Evolutionary conservation across 2,329 filamentous ascomycete genomes (phyloP), one percentile per base, ranked within the genome.

Genomic region (Aureobasidium leucospermi): DNA sequence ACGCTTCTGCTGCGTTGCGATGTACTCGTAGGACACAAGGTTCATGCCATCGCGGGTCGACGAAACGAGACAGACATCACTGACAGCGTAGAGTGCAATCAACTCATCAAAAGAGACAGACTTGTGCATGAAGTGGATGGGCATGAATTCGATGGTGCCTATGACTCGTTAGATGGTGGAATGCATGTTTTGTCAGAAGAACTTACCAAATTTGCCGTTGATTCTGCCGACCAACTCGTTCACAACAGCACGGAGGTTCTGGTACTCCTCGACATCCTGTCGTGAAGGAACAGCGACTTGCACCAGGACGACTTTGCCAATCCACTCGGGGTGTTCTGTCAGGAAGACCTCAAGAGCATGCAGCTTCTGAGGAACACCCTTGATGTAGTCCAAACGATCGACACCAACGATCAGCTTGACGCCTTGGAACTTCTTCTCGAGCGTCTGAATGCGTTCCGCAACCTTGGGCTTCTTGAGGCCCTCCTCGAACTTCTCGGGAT

Each of bases 41-140:
- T 99, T 99, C 94, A 99, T 99, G 69, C 94, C 94, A 71, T 99
- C 94, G 52, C 94, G 88, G n/a, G 90, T 97, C 2, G 89, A 96
- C 8, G 89, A 95, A 39, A 96, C 93, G 13, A 97, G 83, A 71
- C 92, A 96, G 46, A 90, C 89, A 70, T 96, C 94, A 3, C 90
- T 94, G 23, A 95, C 87, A 15, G 90, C 89, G 71, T 97, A 97
- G 8, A 97, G 82, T 0, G 92, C 92, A 52, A 95, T 92, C 38
- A 99, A 84, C 76, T 97, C 94, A 66, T 96, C 91, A 67, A 97
- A 96, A 51, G 85, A 85, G 69, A 97, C 91, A 4, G 90, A 96
- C 76, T 96, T 95, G 78, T 97, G 94, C 68, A 97, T 86, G 78
- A 96, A 97, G 75, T 97, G 94, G 67, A 99, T 97, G 1, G 94